Conservation (phyloP, 495 filamentous ascomycete species). For the Talaromyces thailandensis region DNA sequence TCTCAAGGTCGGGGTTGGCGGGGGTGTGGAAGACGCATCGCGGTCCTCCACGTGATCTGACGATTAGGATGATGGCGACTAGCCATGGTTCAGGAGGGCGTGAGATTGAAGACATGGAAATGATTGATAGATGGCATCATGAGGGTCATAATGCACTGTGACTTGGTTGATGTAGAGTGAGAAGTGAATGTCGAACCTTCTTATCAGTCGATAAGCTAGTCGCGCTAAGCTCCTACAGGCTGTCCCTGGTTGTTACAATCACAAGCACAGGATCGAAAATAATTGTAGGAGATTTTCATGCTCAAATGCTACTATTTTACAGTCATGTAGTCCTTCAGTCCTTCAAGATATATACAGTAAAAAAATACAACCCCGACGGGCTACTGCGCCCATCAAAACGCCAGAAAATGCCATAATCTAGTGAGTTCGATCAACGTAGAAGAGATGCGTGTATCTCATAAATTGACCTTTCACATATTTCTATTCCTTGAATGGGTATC, state of each 20-base stretch:
- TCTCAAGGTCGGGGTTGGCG: constrained; percentile 44
- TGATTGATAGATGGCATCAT: not conserved
- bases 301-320: not conserved
- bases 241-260: not conserved
- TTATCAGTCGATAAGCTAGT: not conserved
- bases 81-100: constrained; percentile 53
- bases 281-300: not conserved
- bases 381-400: not conserved
- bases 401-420: not conserved
- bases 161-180: not conserved
- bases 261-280: not conserved
- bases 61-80: constrained; percentile 72
- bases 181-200: not conserved
- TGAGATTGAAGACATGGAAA: constrained; percentile 38
- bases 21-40: constrained; percentile 91
- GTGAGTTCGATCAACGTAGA: too few relatives aligned
- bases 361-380: not conserved
- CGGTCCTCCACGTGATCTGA: constrained; percentile 71
- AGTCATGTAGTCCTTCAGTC: not conserved
- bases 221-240: not conserved
- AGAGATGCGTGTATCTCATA: not conserved
- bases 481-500: not conserved
- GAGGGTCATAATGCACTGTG: not conserved
- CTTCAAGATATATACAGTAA: not conserved
- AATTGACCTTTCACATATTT: not conserved